phyloP scores from a whole-genome alignment of 208 protist species.

The Cochliopodium minus region DNA sequence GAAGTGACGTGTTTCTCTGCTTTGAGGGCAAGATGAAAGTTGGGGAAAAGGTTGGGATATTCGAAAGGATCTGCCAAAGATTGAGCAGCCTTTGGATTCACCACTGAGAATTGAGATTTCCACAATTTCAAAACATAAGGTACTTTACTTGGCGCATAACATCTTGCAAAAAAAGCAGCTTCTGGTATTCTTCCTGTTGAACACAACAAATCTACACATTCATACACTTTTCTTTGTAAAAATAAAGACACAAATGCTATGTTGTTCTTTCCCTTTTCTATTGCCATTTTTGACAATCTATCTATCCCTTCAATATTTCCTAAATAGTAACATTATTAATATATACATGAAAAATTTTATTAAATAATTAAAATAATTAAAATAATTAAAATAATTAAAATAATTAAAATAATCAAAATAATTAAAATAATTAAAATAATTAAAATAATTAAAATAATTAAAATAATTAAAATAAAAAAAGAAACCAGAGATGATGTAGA shows the following conservation, averaged over 20 bases:
- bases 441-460: no score
- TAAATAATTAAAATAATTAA: no score
- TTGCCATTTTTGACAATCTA: constrained; percentile 40
- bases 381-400: no score
- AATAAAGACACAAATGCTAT: constrained; percentile 77
- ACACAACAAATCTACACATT: constrained; percentile 64
- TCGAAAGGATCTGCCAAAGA: constrained; percentile 64
- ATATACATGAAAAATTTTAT: no score
- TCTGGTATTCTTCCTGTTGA: constrained; percentile 56
- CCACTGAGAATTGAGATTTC: constrained; percentile 51
- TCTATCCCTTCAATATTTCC: constrained; percentile 43
- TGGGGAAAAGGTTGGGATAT: constrained; percentile 83
- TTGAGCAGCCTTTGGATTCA: constrained; percentile 45
- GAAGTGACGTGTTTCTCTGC: not conserved
- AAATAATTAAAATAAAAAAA: no score
- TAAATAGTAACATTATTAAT: no score
- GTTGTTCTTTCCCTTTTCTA: constrained; percentile 55
- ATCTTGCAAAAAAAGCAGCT: constrained; percentile 83
- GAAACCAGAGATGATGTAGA: constrained; percentile 38
- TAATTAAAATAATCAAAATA: no score
- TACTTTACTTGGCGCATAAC: constrained; percentile 59
- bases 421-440: no score
- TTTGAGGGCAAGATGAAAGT: constrained; percentile 1
- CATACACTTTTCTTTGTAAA: constrained; percentile 40
- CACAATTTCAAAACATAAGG: constrained; percentile 59